Base-by-base conservation (phyloP, 371 early-diverging fungal species). In the Mucor indicus region DNA sequence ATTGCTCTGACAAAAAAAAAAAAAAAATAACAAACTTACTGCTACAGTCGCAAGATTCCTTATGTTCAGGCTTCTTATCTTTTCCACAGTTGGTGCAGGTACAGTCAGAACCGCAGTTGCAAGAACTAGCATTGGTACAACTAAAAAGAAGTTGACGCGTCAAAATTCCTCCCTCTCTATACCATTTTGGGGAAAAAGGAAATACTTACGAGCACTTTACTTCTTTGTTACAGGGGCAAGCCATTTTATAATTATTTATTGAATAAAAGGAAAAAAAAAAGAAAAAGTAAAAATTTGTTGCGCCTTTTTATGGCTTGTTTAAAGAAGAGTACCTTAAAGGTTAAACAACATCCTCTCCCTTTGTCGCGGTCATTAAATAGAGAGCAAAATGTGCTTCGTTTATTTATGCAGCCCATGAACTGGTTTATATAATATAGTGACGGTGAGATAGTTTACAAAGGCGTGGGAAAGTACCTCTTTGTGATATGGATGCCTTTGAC, bases 161-260 rank as follows among this genome's bases (percentile, higher is more conserved):
- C n/a, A n/a, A n/a, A n/a, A n/a, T n/a, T n/a, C n/a, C n/a, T n/a
- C n/a, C n/a, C n/a, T n/a, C n/a, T n/a, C n/a, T n/a, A n/a, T 11
- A 33, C 6, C 5, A 33, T 4, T 11, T 5, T 7, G 9, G 35
- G 12, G 6, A 29, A n/a, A 33, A 33, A 13, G n/a, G 35, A 4
- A 7, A 19, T 6, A 50, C 57, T 56, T 56, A 56, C 57, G 36
- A 39, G 47, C 57, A 56, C 17, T 38, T 44, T 1, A 46, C 35
- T 33, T 53, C 32, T 53, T 53, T 47, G 8, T 35, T 54, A 53
- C 60, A 59, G 16, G 60, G 60, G 38, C 60, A 59, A 22, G 54
- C 46, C 60, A 59, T 59, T 44, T 49, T 53, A 9, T n/a, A 24
- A 20, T 29, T 47, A 16, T 38, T 27, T 20, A 27, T 33, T 36